phyloP scores from a whole-genome alignment of 805 yeast species.

The Candida koratica region DNA sequence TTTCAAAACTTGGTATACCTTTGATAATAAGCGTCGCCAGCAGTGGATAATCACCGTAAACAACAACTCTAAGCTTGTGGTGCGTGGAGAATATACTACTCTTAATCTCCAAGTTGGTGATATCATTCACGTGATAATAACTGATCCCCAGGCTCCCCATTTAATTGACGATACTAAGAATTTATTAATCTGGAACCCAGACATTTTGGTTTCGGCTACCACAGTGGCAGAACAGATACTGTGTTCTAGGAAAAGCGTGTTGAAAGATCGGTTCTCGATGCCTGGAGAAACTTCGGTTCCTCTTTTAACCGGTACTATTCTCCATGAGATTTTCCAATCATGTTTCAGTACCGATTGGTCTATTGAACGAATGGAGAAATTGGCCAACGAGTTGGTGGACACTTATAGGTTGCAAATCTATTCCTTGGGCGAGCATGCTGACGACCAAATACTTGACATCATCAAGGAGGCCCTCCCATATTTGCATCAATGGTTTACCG shows the following conservation, averaged over 20 bases:
- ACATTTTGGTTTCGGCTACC: slow-evolving; percentile 76
- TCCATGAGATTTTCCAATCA: slow-evolving; percentile 70
- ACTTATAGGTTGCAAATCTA: slow-evolving; percentile 48
- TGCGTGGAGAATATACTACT: slow-evolving; percentile 60
- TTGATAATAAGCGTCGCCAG: slow-evolving; percentile 24
- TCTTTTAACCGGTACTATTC: slow-evolving; percentile 73
- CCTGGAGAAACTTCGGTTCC: slow-evolving; percentile 66
- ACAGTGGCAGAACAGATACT: slow-evolving; percentile 68
- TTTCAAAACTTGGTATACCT: slow-evolving; percentile 26
- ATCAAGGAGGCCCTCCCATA: slow-evolving; percentile 48
- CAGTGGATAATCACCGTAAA: slow-evolving; percentile 56
- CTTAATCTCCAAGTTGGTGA: slow-evolving; percentile 49
- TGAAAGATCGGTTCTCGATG: slow-evolving; percentile 51
- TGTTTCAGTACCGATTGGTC: slow-evolving; percentile 44
- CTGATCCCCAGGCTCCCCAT: slow-evolving; percentile 32
- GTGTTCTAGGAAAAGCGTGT: slow-evolving; percentile 69
- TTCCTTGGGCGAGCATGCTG: slow-evolving; percentile 38
- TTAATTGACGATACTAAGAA: slow-evolving; percentile 55
- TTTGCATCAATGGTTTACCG: slow-evolving; percentile 50
- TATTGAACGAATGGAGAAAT: slow-evolving; percentile 32
- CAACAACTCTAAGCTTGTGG: slow-evolving; percentile 43
- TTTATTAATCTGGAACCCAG: slow-evolving; percentile 81
- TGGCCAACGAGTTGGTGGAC: slow-evolving; percentile 40
- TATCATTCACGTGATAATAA: slow-evolving; percentile 59
- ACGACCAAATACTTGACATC: slow-evolving; percentile 19